phyloP scores from a whole-genome alignment of 345 rosid genomes.

The Bruguiera sexangula region DNA sequence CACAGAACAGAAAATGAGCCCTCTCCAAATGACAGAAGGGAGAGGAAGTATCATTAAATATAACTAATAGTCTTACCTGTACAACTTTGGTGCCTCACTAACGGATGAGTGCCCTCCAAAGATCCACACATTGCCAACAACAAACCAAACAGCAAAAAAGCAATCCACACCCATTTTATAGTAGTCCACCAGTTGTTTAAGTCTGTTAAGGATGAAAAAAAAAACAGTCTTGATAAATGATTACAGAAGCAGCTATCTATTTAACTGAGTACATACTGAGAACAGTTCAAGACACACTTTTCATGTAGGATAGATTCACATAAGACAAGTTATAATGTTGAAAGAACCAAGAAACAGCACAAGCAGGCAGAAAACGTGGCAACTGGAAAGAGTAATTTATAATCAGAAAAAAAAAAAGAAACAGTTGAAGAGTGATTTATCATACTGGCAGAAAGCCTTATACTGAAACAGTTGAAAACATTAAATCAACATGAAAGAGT shows the following conservation, averaged over 20 bases:
- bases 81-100: constrained; percentile 86
- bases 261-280: not conserved
- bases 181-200: constrained; percentile 81
- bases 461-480: no score
- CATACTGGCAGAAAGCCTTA: no score
- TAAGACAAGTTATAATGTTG: not conserved
- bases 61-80: constrained; percentile 46
- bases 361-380: no score
- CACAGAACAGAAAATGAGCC: constrained; percentile 7
- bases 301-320: no score
- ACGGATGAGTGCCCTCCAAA: constrained; percentile 95
- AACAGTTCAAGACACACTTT: not conserved
- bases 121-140: constrained; percentile 98
- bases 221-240: no score
- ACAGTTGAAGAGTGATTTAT: no score
- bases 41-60: not conserved
- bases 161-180: constrained; percentile 97
- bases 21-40: not conserved
- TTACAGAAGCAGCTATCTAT: not conserved
- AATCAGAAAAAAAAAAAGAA: no score
- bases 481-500: no score
- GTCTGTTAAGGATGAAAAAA: constrained; percentile 33
- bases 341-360: not conserved
- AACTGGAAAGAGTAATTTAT: no score
- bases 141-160: constrained; percentile 98